Evolutionary conservation across 225 moss, liverwort and hornwort genomes (phyloP).

Genomic region (Neckera pumila): DNA sequence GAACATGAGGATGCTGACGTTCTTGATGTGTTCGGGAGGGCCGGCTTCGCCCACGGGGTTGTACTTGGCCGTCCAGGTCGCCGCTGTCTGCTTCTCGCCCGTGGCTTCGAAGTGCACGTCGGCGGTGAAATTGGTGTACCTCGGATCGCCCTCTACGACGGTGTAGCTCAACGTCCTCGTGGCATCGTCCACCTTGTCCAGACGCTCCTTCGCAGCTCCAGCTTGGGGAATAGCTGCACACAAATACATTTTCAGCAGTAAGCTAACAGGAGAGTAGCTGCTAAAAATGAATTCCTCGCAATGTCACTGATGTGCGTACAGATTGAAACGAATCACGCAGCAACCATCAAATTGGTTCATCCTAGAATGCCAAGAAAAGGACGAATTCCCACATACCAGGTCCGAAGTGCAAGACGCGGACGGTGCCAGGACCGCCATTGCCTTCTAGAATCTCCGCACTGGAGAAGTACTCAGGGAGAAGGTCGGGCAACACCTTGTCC

Average conservation of each 20-base stretch:
- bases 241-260: background rate
- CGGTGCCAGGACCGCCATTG: conserved; percentile 2
- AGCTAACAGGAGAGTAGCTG: background rate
- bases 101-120: background rate
- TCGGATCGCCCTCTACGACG: conserved; percentile 20
- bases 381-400: background rate
- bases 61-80: conserved; percentile 22
- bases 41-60: conserved; percentile 7
- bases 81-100: conserved; percentile 4
- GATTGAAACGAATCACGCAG: background rate
- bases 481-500: background rate
- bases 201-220: conserved; percentile 25
- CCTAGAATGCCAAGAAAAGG: background rate
- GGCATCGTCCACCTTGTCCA: conserved; percentile 17
- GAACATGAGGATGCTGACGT: conserved; percentile 2
- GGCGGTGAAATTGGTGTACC: conserved; percentile 5
- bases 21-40: conserved; percentile 25
- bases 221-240: conserved; percentile 25
- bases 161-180: conserved; percentile 22
- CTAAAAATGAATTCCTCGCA: too few species aligned
- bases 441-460: background rate
- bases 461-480: background rate
- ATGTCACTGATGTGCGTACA: background rate
- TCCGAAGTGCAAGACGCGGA: conserved; percentile 7
- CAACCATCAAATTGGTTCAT: background rate